phyloP scores from a whole-genome alignment of 306 rosid genomes.

The Begonia fuchsioides region DNA sequence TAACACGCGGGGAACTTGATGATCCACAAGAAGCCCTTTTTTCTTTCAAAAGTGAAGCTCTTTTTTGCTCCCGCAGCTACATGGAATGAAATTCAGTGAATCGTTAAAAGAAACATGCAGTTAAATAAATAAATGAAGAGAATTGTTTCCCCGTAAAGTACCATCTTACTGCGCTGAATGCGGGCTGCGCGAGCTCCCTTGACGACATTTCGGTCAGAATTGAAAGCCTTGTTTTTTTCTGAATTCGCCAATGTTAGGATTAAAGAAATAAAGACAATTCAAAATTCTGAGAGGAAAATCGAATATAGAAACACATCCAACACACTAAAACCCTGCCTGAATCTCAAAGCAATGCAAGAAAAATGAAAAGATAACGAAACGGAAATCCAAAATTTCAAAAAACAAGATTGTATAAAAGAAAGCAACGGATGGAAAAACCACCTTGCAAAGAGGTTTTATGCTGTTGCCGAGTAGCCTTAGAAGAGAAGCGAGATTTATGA shows the following conservation, averaged over 20 bases:
- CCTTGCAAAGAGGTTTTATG: slow-evolving; percentile 55
- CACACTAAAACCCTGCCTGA: no score
- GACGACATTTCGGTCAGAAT: slow-evolving; percentile 37
- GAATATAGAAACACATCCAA: no score
- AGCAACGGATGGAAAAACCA: neutral
- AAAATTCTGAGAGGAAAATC: no score
- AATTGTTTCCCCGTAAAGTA: slow-evolving; percentile 8
- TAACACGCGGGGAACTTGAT: slow-evolving; percentile 74
- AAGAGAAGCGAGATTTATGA: slow-evolving; percentile 67
- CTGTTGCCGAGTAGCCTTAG: slow-evolving; percentile 52
- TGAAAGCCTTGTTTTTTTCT: slow-evolving; percentile 36
- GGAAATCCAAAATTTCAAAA: neutral
- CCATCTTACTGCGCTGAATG: slow-evolving; percentile 72
- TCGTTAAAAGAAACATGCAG: no score
- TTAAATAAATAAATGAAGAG: no score
- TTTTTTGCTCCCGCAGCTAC: slow-evolving; percentile 73
- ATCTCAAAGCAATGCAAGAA: no score
- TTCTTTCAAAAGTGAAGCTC: slow-evolving; percentile 61
- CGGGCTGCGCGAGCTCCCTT: slow-evolving; percentile 75
- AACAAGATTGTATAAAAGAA: neutral
- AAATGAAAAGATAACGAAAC: no score
- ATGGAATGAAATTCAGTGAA: neutral
- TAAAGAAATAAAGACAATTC: neutral
- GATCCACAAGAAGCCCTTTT: slow-evolving; percentile 68
- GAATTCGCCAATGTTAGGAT: slow-evolving; percentile 11